Base-by-base conservation (phyloP, 257 asterid genomes). In the Cruciata laevipes region DNA sequence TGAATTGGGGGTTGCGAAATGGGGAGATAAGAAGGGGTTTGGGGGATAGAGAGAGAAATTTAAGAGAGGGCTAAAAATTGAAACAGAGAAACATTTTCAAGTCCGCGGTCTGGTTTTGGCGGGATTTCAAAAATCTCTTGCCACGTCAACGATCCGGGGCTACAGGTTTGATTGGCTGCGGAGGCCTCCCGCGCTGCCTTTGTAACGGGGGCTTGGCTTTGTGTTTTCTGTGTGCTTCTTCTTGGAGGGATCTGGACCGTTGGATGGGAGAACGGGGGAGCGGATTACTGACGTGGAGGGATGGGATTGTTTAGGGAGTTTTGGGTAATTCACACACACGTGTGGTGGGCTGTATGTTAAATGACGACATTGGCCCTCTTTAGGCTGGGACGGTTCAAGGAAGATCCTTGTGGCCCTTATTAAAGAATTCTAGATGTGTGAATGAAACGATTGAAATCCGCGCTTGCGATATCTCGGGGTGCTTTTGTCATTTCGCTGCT, bases 81-180 rank as follows among this genome's bases (percentile, higher is more conserved):
- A 77, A 74, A 69, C 89, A 52, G 73, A 65, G 75, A 77, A 79
- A 72, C 79, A 73, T 79, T 82, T 87, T 87, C 88, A 90, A 88
- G 97, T 83, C 97, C 95, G 97, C 64, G 70, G 21, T 31, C 65
- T 65, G 80, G 86, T 88, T 90, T 86, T 84, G 96, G 97, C 97
- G 97, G 97, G 96, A 90, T 84, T 86, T 82, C 95, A 80, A 85
- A 79, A 76, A 20, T 25, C 32, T 30, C 10, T 31, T 6, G 69
- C 85, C 95, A 73, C 77, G 82, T 86, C 95, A 83, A 18, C 79
- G 82, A 88, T 90, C 97, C 82, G 68, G 7, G 82, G 37, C 51
- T 1, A 8, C 1, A 7, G 44, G 18, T 21, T 76, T 37, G 0
- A 77, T 55, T 82, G 82, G 82, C 6, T 32, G 2, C 6, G 7